These are phyloP conservation scores for Fagus crenata DNA, from an alignment of 306 rosid genomes.

Conservation along the genomic window DNA sequence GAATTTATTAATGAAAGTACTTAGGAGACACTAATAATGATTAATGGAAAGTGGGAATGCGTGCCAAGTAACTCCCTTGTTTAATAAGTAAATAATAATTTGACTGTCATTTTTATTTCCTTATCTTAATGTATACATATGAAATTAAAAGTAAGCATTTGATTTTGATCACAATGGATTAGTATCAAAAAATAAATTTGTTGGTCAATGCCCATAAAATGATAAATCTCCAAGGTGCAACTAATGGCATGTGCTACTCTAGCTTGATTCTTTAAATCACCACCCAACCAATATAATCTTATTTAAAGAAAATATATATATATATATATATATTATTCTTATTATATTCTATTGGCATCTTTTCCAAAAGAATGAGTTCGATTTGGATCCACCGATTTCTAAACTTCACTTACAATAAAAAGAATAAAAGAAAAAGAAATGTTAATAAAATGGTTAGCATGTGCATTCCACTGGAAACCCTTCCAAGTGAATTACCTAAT, in stretches of 20 bases:
- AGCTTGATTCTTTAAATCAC: neutral
- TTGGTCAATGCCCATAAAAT: neutral
- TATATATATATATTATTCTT: neutral
- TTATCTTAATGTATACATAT: neutral
- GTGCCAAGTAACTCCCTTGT: slow-evolving; percentile 30
- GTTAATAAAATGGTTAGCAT: slow-evolving; percentile 38
- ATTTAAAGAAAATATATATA: neutral
- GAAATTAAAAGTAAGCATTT: neutral
- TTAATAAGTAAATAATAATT: slow-evolving; percentile 28
- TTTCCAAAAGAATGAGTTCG: too few relatives aligned
- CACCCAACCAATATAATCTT: neutral
- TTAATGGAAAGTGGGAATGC: slow-evolving; percentile 52
- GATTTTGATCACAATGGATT: neutral
- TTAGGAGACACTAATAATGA: slow-evolving; percentile 60
- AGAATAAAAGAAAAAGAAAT: neutral
- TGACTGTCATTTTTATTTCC: slow-evolving; percentile 6
- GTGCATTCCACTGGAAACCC: slow-evolving; percentile 39
- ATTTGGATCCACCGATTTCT: too few relatives aligned
- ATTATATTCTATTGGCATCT: too few relatives aligned
- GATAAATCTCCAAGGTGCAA: neutral
- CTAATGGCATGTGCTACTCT: neutral
- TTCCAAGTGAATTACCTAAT: slow-evolving; percentile 18
- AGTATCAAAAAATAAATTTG: neutral
- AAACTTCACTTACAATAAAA: too few relatives aligned
- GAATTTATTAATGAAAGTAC: slow-evolving; percentile 39